Evolutionary conservation across 2,329 filamentous ascomycete species (phyloP).

Genomic region (Aspergillus eucalypticola): DNA sequence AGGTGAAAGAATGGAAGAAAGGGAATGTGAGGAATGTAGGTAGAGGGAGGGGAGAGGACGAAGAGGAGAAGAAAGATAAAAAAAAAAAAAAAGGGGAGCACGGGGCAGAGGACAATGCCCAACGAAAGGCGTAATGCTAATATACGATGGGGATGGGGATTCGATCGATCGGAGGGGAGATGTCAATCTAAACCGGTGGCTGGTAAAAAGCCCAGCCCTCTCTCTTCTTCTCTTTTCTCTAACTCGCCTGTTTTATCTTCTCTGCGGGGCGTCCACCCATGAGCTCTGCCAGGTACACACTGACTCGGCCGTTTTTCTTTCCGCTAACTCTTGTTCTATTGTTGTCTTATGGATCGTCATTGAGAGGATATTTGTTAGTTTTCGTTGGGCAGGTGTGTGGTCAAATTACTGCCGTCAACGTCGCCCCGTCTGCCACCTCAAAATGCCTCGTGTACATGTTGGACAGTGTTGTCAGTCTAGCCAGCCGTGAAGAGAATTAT

Average conservation of each 20-base stretch:
- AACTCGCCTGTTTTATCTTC: slow-evolving; percentile 7
- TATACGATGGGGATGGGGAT: slow-evolving; percentile 9
- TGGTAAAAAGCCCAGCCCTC: slow-evolving; percentile 19
- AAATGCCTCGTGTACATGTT: not conserved
- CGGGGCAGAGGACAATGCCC: slow-evolving; percentile 4
- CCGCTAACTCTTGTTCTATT: not conserved
- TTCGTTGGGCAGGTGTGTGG: not conserved
- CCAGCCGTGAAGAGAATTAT: not conserved
- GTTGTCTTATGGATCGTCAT: not conserved
- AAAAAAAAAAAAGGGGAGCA: not conserved
- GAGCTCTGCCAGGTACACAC: slow-evolving; percentile 17
- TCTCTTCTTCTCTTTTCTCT: not conserved
- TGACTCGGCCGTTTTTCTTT: not conserved
- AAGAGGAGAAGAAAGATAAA: not conserved
- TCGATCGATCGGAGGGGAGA: not conserved
- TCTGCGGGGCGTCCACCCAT: slow-evolving; percentile 15
- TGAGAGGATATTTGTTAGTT: not conserved
- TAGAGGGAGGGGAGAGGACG: not conserved
- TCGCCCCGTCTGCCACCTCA: not conserved
- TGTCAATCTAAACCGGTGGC: slow-evolving; percentile 21
- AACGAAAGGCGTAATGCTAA: slow-evolving; percentile 10
- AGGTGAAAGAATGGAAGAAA: not conserved
- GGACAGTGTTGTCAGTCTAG: not conserved
- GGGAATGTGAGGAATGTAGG: not conserved
- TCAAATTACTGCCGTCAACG: not conserved